These are phyloP conservation scores for Phytophthora colocasiae DNA, from an alignment of 352 stramenopile species.

Conservation along the genomic window DNA sequence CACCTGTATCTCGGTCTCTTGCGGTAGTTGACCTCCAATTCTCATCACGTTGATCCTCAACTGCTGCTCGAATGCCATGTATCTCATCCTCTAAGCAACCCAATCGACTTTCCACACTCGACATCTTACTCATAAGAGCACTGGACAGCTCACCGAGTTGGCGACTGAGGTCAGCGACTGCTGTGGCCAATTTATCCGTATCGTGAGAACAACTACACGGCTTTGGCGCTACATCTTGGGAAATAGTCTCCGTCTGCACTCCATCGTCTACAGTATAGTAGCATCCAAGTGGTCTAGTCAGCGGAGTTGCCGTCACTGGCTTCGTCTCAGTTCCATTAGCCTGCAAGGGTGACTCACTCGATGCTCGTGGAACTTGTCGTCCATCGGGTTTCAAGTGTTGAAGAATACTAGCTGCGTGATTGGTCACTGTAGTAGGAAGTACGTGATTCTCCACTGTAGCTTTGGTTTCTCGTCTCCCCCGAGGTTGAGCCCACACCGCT, in stretches of 20 bases:
- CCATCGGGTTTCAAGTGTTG: constrained; percentile 33
- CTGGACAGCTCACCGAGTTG: constrained; percentile 44
- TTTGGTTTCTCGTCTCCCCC: constrained; percentile 19
- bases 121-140: constrained; percentile 45
- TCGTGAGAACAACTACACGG: constrained; percentile 15
- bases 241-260: constrained; percentile 6
- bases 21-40: not conserved
- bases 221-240: not conserved
- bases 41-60: constrained; percentile 22
- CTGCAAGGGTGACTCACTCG: constrained; percentile 12
- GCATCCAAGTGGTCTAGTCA: constrained; percentile 1
- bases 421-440: constrained; percentile 28
- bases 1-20: no score
- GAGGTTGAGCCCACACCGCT: constrained; percentile 61
- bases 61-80: constrained; percentile 22
- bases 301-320: not conserved
- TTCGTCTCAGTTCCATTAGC: not conserved
- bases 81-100: constrained; percentile 43
- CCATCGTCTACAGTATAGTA: not conserved
- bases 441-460: constrained; percentile 54
- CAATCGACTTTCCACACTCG: constrained; percentile 44
- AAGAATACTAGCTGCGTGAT: constrained; percentile 45
- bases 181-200: constrained; percentile 10
- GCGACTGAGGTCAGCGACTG: constrained; percentile 33
- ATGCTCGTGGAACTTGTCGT: constrained; percentile 8